Evolutionary conservation across 345 rosid genomes (phyloP).

Genomic region (Durio zibethinus): DNA sequence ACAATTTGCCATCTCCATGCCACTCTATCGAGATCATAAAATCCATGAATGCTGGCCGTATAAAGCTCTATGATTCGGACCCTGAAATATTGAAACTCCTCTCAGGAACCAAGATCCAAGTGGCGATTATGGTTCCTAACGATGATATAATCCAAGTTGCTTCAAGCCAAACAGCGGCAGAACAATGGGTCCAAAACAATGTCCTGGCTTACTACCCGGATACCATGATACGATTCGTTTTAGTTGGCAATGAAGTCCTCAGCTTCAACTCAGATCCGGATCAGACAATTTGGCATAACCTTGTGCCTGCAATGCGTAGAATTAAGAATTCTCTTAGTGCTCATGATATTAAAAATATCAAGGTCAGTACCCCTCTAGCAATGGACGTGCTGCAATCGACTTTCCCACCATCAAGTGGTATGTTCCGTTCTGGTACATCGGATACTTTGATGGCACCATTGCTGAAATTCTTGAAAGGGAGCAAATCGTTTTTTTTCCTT

Average conservation of each 20-base stretch:
- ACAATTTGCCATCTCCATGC: slow-evolving; percentile 59
- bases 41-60: slow-evolving; percentile 48
- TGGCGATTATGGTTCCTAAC: slow-evolving; percentile 69
- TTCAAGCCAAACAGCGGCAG: slow-evolving; percentile 39
- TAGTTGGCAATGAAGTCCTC: slow-evolving; percentile 85
- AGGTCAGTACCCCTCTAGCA: slow-evolving; percentile 70
- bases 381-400: slow-evolving; percentile 56
- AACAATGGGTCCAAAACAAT: slow-evolving; percentile 58
- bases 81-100: slow-evolving; percentile 60
- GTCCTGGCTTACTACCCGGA: slow-evolving; percentile 50
- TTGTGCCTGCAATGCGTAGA: slow-evolving; percentile 66
- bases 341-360: slow-evolving; percentile 45
- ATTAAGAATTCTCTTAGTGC: slow-evolving; percentile 44
- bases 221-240: slow-evolving; percentile 79
- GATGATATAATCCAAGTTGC: slow-evolving; percentile 50
- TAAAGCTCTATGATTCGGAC: slow-evolving; percentile 75
- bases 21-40: slow-evolving; percentile 45
- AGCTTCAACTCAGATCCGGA: slow-evolving; percentile 24
- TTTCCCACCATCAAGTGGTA: slow-evolving; percentile 67
- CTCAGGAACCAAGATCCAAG: slow-evolving; percentile 47
- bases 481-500: slow-evolving; percentile 63
- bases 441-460: slow-evolving; percentile 48
- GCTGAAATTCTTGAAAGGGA: slow-evolving; percentile 57
- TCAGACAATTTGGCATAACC: slow-evolving; percentile 35
- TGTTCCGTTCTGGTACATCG: slow-evolving; percentile 51